phyloP scores from a whole-genome alignment of 2,329 filamentous ascomycete species.

The Fusarium chlamydosporum region DNA sequence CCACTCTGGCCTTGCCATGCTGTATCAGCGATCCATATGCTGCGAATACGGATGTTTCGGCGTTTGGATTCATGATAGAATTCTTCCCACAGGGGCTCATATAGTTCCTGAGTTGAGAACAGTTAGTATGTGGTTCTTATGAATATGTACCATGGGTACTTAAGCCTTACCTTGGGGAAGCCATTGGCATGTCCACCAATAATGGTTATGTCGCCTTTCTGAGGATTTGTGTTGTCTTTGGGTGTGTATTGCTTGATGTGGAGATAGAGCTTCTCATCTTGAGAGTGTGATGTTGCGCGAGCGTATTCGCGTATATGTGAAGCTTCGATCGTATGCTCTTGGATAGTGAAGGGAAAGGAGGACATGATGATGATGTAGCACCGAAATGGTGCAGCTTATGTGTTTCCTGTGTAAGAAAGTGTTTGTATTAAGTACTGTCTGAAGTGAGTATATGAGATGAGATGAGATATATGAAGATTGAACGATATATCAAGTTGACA shows the following conservation, averaged over 20 bases:
- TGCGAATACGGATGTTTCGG: constrained; percentile 77
- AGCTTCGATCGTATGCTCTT: constrained; percentile 79
- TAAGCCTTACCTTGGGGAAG: constrained; percentile 80
- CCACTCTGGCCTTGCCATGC: constrained; percentile 86
- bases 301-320: constrained; percentile 88
- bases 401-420: no score
- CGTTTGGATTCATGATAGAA: constrained; percentile 71
- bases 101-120: constrained; percentile 75
- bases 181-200: constrained; percentile 92
- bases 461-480: background rate
- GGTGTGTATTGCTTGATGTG: constrained; percentile 92
- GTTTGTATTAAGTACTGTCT: no score
- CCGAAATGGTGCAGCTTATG: background rate
- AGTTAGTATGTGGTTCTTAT: background rate
- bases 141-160: background rate
- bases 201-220: constrained; percentile 84
- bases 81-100: constrained; percentile 93
- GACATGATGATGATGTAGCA: constrained; percentile 37
- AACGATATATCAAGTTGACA: background rate
- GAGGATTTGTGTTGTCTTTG: constrained; percentile 74
- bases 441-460: no score
- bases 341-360: constrained; percentile 69
- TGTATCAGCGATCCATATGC: constrained; percentile 93
- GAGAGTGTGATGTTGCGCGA: constrained; percentile 76
- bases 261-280: constrained; percentile 81